Base-by-base conservation (phyloP, 2,329 filamentous ascomycete genomes). In the Tolypocladium pustulatum region DNA sequence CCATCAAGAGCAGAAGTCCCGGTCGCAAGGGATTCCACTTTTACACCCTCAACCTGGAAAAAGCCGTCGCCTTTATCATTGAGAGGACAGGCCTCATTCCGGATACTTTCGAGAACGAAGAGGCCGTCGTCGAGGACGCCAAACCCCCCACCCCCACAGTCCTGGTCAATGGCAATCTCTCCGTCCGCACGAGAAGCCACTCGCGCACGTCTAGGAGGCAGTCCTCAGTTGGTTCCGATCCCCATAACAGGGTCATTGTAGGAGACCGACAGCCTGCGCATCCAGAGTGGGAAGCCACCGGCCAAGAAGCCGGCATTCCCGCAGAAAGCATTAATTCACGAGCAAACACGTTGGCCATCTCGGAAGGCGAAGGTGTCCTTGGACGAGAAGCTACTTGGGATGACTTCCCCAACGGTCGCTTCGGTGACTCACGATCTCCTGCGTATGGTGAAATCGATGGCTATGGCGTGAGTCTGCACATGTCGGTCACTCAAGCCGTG, bases 331-430 rank as follows among this genome's bases (percentile, higher is more conserved):
- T 93, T 67, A 92, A 93, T 70, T 86, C 84, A 25, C 84, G 92
- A 57, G 87, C 88, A 59, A 93, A 92, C 71, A 94, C 91, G 0
- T 81, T 97, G 12, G 91, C 92, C 34, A 97, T 97, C 59, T 96
- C 92, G 0, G 93, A 97, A 75, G 93, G 94, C 7, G 89, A 96
- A 68, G 94, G 93, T 30, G 82, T 89, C 4, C 79, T 97, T 8
- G 94, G 93, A 13, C 83, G 94, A 55, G 93, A 97, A 78, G 94
- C 94, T 38, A 99, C 94, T 0, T 99, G 94, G 94, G 94, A 99
- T 68, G 94, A 99, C 69, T 99, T 91, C 72, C 93, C 93, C 62
- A 97, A 97, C 76, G 94, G 93, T 34, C 85, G 93, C 58, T 97
- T 93, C 86, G 93, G 93, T 69, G 93, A 97, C 68, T 90, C 92